Evolutionary conservation across 768 basidiomycete genomes (phyloP).

Genomic region (Serendipita vermifera): DNA sequence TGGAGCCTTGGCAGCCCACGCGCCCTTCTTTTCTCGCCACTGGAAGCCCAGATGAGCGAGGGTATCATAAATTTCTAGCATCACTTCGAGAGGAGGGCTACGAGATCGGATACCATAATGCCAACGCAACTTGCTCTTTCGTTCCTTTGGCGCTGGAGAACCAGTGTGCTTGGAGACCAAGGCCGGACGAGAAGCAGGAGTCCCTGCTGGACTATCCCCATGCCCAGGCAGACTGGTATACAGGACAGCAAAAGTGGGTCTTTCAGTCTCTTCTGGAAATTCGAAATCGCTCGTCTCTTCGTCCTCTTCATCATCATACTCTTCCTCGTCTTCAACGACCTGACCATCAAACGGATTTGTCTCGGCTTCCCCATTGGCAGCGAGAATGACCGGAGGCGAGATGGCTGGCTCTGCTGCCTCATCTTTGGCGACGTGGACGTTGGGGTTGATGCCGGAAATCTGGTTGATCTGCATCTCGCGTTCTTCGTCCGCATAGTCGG

Average conservation of each 20-base stretch:
- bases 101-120: slow-evolving; percentile 95
- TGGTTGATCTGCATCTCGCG: slow-evolving; percentile 59
- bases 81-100: slow-evolving; percentile 95
- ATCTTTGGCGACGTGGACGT: slow-evolving; percentile 11
- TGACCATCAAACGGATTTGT: slow-evolving; percentile 73
- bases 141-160: slow-evolving; percentile 31
- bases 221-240: slow-evolving; percentile 68
- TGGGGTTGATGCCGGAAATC: background rate
- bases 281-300: slow-evolving; percentile 29
- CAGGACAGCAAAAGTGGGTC: slow-evolving; percentile 69
- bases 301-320: slow-evolving; percentile 39
- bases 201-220: slow-evolving; percentile 46
- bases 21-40: slow-evolving; percentile 82
- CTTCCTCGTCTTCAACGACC: slow-evolving; percentile 45
- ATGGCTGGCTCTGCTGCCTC: slow-evolving; percentile 53
- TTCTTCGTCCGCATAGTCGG: slow-evolving; percentile 73
- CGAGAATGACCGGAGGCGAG: slow-evolving; percentile 55
- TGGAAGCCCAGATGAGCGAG: slow-evolving; percentile 86
- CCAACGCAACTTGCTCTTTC: slow-evolving; percentile 74
- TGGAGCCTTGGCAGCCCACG: slow-evolving; percentile 15
- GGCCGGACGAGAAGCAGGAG: slow-evolving; percentile 55
- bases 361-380: slow-evolving; percentile 44
- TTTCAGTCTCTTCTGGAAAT: slow-evolving; percentile 30
- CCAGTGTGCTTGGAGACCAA: slow-evolving; percentile 24
- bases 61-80: slow-evolving; percentile 95